A percentile compares a stretch with the other conserved stretches of the same genome.
Evolutionary conservation across 1,139 yeast species (phyloP).

Genomic region (Pichia sp.): DNA sequence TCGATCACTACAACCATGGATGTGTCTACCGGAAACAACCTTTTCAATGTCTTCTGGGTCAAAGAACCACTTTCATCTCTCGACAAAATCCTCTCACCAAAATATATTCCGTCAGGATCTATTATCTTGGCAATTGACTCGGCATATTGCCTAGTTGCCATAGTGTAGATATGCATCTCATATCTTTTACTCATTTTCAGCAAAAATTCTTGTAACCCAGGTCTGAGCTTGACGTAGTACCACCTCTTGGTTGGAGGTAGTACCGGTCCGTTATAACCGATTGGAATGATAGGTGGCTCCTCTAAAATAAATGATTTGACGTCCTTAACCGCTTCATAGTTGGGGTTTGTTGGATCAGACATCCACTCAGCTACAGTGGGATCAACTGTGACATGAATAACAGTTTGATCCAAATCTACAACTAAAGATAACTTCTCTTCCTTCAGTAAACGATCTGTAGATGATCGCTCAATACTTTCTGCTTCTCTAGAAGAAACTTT

Average conservation of each 20-base stretch:
- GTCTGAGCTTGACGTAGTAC: slow-evolving; percentile 91
- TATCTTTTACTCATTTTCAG: slow-evolving; percentile 58
- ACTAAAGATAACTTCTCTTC: slow-evolving; percentile 78
- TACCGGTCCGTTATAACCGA: slow-evolving; percentile 53
- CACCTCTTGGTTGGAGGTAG: slow-evolving; percentile 62
- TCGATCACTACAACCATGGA: slow-evolving; percentile 96
- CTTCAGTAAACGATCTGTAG: slow-evolving; percentile 57
- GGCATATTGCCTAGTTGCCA: slow-evolving; percentile 98
- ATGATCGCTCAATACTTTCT: slow-evolving; percentile 66
- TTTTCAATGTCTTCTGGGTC: slow-evolving; percentile 80
- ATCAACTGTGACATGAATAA: slow-evolving; percentile 95
- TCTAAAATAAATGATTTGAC: slow-evolving; percentile 73
- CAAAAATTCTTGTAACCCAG: slow-evolving; percentile 75
- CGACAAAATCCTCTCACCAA: slow-evolving; percentile 87
- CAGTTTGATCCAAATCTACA: slow-evolving; percentile 96
- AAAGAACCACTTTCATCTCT: slow-evolving; percentile 94
- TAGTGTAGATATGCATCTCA: slow-evolving; percentile 93
- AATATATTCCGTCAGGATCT: slow-evolving; percentile 81
- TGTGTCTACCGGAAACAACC: slow-evolving; percentile 93
- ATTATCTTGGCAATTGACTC: slow-evolving; percentile 83
- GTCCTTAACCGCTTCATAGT: slow-evolving; percentile 77
- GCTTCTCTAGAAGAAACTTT: slow-evolving; percentile 87
- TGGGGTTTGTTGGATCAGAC: slow-evolving; percentile 77
- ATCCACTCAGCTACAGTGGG: slow-evolving; percentile 98
- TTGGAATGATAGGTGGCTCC: slow-evolving; percentile 65